Percentiles rank a stretch among this genome's conserved stretches.
phyloP scores from a whole-genome alignment of 345 rosid genomes.

The Gossypium australe region DNA sequence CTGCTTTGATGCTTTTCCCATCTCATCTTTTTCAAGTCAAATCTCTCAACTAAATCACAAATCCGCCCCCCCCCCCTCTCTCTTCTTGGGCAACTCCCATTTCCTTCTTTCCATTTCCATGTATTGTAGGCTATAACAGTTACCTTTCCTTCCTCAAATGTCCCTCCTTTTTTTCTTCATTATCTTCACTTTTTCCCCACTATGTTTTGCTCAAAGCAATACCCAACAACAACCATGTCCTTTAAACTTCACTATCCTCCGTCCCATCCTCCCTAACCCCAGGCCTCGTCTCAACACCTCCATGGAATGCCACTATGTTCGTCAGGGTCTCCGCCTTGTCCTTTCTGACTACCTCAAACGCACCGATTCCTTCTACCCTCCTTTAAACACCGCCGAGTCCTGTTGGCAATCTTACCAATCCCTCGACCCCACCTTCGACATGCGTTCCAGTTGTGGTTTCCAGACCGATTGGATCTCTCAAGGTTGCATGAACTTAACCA shows the following conservation, averaged over 20 bases:
- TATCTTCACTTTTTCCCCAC: constrained; percentile 10
- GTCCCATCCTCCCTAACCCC: constrained; percentile 21
- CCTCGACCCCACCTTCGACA: constrained; percentile 42
- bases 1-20: not conserved
- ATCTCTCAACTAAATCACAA: not conserved
- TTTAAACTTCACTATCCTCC: constrained; percentile 54
- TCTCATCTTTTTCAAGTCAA: not conserved
- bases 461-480: constrained; percentile 67
- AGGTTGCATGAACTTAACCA: constrained; percentile 74
- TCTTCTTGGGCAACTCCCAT: not conserved
- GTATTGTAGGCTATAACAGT: not conserved
- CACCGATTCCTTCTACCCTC: constrained; percentile 52
- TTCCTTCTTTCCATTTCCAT: not conserved
- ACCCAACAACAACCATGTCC: constrained; percentile 37
- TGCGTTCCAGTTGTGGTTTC: constrained; percentile 61
- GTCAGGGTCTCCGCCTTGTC: constrained; percentile 67
- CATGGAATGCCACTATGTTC: constrained; percentile 51
- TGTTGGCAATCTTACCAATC: constrained; percentile 64
- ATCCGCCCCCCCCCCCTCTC: not conserved
- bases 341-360: constrained; percentile 51
- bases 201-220: constrained; percentile 23
- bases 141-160: not conserved
- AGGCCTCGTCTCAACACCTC: constrained; percentile 3
- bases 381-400: constrained; percentile 46
- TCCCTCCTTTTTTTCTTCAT: not conserved